Percentiles rank a stretch among this genome's conserved stretches.
These are phyloP conservation scores for Scolecobasidium constrictum DNA, from an alignment of 2,329 filamentous ascomycete species.

Conservation along the genomic window DNA sequence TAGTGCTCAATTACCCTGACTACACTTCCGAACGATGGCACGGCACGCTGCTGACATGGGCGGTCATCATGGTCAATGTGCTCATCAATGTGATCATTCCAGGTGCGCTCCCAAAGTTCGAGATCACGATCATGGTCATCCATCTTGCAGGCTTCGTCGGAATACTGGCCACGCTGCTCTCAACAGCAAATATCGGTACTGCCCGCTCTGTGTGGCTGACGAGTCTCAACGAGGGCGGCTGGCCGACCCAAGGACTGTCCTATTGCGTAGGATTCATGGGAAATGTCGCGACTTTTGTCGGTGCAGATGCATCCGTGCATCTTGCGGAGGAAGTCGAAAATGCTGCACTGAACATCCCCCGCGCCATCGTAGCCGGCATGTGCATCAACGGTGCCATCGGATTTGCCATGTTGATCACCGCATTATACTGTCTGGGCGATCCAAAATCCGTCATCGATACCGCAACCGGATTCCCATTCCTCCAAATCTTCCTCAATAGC, in stretches of 20 bases:
- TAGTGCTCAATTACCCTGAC: slow-evolving; percentile 16
- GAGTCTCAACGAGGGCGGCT: slow-evolving; percentile 18
- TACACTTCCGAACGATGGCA: slow-evolving; percentile 19
- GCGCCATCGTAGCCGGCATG: slow-evolving; percentile 19
- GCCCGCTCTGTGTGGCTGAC: slow-evolving; percentile 16
- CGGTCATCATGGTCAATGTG: slow-evolving; percentile 16
- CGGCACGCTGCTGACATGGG: slow-evolving; percentile 19
- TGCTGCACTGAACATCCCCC: slow-evolving; percentile 18
- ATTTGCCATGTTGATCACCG: slow-evolving; percentile 14
- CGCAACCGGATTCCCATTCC: slow-evolving; percentile 9
- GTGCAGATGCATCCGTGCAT: slow-evolving; percentile 9
- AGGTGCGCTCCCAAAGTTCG: slow-evolving; percentile 10
- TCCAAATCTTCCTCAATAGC: slow-evolving; percentile 10
- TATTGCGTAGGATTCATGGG: slow-evolving; percentile 11
- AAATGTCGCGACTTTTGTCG: slow-evolving; percentile 9
- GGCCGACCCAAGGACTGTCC: slow-evolving; percentile 16
- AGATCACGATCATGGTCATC: slow-evolving; percentile 15
- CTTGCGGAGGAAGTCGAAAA: slow-evolving; percentile 20
- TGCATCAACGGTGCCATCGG: slow-evolving; percentile 12
- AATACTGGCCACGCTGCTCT: slow-evolving; percentile 19
- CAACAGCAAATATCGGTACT: slow-evolving; percentile 11
- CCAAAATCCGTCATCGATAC: slow-evolving; percentile 3
- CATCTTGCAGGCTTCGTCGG: slow-evolving; percentile 20
- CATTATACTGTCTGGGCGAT: slow-evolving; percentile 17
- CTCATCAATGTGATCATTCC: slow-evolving; percentile 16